Conservation (phyloP, 2,329 filamentous ascomycete genomes). For the Sarocladium brachiariae region DNA sequence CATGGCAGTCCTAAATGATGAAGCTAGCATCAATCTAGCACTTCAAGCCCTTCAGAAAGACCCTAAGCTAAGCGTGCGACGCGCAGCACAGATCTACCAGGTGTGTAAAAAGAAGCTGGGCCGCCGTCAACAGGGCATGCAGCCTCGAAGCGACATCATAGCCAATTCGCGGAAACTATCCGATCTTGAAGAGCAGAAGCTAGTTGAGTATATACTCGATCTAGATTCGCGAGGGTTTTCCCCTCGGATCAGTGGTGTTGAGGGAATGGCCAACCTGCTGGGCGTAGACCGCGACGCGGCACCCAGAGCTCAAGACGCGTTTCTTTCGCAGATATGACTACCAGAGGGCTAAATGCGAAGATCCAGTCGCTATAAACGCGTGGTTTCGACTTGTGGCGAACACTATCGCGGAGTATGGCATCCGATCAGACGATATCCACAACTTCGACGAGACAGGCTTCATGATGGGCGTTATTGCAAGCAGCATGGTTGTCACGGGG, state of each 20-base stretch:
- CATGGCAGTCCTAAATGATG: slow-evolving; percentile 1
- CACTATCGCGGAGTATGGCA: slow-evolving; percentile 12
- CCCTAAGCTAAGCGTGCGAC: slow-evolving; percentile 1
- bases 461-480: slow-evolving; percentile 13
- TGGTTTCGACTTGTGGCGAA: slow-evolving; percentile 13
- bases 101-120: not conserved
- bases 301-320: slow-evolving; percentile 10
- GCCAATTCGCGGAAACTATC: slow-evolving; percentile 11
- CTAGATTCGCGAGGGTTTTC: slow-evolving; percentile 10
- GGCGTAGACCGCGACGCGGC: slow-evolving; percentile 1
- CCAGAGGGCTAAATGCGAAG: slow-evolving; percentile 15
- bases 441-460: slow-evolving; percentile 18
- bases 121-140: not conserved
- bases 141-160: not conserved
- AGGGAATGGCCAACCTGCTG: slow-evolving; percentile 4
- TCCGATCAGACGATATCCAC: slow-evolving; percentile 14
- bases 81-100: not conserved
- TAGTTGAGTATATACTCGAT: slow-evolving; percentile 12
- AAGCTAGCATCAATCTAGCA: slow-evolving; percentile 6
- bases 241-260: slow-evolving; percentile 10
- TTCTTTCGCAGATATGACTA: slow-evolving; percentile 13
- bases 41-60: slow-evolving; percentile 7
- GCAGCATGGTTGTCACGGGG: slow-evolving; percentile 7
- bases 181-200: slow-evolving; percentile 10
- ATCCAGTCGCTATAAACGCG: slow-evolving; percentile 12